Percentiles rank a stretch among this genome's conserved stretches.
Evolutionary conservation across 2,329 filamentous ascomycete species (phyloP).

Genomic region (Aspergillus brunneoviolaceus): DNA sequence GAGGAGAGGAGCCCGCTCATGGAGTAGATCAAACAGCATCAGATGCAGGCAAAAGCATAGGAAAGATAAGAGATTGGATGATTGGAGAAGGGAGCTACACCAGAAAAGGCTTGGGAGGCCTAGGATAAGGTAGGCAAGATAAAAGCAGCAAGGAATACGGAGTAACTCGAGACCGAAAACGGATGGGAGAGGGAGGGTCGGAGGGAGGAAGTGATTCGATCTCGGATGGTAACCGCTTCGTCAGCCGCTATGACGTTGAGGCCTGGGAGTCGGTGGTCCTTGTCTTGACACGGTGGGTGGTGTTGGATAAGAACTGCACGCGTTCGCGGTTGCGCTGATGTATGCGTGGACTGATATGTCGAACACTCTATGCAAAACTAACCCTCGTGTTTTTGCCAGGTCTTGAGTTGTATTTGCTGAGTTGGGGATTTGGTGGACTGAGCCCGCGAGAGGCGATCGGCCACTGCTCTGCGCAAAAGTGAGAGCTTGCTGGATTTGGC

Average conservation of each 20-base stretch:
- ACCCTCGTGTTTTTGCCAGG: too few relatives aligned
- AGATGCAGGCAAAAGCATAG: not conserved
- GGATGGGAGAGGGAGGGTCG: too few relatives aligned
- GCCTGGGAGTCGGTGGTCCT: not conserved
- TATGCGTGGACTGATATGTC: too few relatives aligned
- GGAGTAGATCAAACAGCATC: constrained; percentile 19
- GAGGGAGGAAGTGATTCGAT: not conserved
- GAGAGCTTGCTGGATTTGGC: not conserved
- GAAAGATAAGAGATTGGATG: not conserved
- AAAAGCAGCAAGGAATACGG: not conserved
- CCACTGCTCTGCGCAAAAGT: not conserved
- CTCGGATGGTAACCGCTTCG: not conserved
- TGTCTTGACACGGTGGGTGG: not conserved
- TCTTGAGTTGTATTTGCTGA: too few relatives aligned
- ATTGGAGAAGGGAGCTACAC: not conserved
- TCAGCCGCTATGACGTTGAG: not conserved
- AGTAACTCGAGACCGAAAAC: not conserved
- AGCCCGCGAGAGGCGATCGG: too few relatives aligned
- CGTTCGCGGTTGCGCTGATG: too few relatives aligned
- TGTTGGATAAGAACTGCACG: not conserved
- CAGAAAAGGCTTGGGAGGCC: not conserved
- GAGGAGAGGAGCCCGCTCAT: constrained; percentile 49
- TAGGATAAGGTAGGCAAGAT: not conserved
- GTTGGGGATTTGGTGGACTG: too few relatives aligned
- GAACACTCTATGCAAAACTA: too few relatives aligned